Base-by-base conservation (phyloP, 257 asterid species). In the Cinchona pubescens region DNA sequence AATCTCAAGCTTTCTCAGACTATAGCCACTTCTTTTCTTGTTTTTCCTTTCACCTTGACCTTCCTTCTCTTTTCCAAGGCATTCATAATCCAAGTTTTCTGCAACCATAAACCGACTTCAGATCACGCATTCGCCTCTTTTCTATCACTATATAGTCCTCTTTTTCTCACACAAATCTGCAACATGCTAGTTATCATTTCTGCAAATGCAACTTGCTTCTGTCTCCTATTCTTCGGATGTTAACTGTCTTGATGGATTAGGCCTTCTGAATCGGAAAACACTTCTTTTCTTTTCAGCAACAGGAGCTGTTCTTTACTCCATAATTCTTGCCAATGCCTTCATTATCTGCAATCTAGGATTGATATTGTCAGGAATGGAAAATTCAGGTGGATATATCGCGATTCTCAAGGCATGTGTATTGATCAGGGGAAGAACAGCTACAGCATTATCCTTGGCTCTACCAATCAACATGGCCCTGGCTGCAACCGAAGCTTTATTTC, bases 1-100 rank as follows among this genome's bases (percentile, higher is more conserved):
- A 84, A 78, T 30, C 84, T 89, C 46, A 92, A 87, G 75, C 96
- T 94, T 84, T 82, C 98, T 67, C 97, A 88, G 25, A 85, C 98
- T 61, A 76, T 87, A 13, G 72, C 86, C 38, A 80, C 88, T 2
- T 89, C 82, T 42, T 65, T 86, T 58, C 79, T 92, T 68, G 67
- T 80, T 51, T 70, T 84, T 25, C 98, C 99, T 79, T 87, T 88
- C 53, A 67, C 92, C 21, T 76, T 92, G 34, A 86, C 99, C 45
- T 88, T 80, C 64, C 90, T 85, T 82, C 98, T 94, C 64, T 82
- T 88, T 42, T 75, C 94, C 11, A 94, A 94, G 51, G 83, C 92
- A 55, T 67, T 84, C 34, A 70, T 83, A 1, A 78, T 94, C 45
- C 79, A 40, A 32, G 55, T 80, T 74, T 86, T 86, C 4, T 51